Conservation (phyloP, 345 rosid genomes). For the Noccaea bulbosa region DNA sequence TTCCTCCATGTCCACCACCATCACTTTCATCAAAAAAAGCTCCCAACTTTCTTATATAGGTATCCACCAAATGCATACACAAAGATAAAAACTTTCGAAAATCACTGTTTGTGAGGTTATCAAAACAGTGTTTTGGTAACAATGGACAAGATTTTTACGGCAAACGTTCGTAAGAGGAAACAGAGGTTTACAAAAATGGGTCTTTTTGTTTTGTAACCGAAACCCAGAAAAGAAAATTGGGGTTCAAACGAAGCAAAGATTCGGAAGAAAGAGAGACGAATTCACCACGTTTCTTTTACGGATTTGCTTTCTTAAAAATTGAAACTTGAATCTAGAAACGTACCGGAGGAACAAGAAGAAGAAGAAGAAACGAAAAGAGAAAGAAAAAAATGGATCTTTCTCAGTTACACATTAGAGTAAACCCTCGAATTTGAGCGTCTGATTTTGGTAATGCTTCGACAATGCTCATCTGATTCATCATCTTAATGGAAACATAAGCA, state of each 20-base stretch:
- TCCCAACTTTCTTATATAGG: constrained; percentile 12
- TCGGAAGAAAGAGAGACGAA: constrained; percentile 4
- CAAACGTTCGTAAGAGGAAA: background rate
- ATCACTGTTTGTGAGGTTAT: background rate
- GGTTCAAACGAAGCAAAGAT: background rate
- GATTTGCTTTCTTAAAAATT: background rate
- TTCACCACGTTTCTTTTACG: background rate
- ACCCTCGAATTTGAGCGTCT: background rate
- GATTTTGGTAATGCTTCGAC: constrained; percentile 4
- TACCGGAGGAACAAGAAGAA: constrained; percentile 7
- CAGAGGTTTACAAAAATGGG: constrained; percentile 1
- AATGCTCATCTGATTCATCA: background rate
- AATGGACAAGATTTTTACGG: constrained; percentile 3
- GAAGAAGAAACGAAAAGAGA: background rate
- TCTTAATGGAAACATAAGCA: constrained; percentile 13
- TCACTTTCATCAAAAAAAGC: constrained; percentile 38
- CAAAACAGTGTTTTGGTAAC: background rate
- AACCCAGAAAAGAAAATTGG: background rate
- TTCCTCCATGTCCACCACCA: constrained; percentile 54
- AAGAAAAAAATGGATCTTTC: constrained; percentile 4
- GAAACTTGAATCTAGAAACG: constrained; percentile 23
- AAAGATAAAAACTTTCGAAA: background rate
- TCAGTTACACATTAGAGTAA: constrained; percentile 25
- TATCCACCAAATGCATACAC: background rate
- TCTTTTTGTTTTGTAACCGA: background rate